These are phyloP conservation scores for Carex arenaria DNA, from an alignment of 202 grass and related monocot species.

Conservation along the genomic window DNA sequence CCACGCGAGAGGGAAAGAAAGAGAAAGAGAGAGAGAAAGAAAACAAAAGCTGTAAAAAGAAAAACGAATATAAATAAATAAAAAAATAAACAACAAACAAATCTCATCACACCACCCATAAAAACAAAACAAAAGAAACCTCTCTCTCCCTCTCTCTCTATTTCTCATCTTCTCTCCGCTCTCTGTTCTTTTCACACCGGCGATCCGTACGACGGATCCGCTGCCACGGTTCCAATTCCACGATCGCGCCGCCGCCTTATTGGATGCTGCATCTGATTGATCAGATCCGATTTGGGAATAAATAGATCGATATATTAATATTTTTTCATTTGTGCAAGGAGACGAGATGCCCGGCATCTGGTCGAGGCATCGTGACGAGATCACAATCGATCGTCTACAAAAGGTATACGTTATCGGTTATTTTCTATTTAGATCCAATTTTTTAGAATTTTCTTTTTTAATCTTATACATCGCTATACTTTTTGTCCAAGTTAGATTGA, in stretches of 20 bases:
- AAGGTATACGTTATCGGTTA: conserved; percentile 49
- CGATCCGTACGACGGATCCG: neutral
- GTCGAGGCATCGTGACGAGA: conserved; percentile 78
- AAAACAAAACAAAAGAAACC: conserved; percentile 6
- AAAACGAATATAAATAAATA: conserved; percentile 13
- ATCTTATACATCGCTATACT: neutral
- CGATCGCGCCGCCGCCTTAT: neutral
- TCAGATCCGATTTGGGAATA: conserved; percentile 5
- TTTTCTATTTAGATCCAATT: neutral
- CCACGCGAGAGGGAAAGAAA: neutral
- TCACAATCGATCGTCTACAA: conserved; percentile 95
- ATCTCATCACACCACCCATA: conserved; percentile 23
- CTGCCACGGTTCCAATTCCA: neutral
- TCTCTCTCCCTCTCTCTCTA: neutral
- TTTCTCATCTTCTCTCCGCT: conserved; percentile 9
- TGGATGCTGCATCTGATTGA: conserved; percentile 9
- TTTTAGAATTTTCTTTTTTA: neutral
- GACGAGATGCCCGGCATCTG: conserved; percentile 64
- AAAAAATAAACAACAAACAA: conserved; percentile 23
- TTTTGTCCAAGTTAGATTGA: neutral
- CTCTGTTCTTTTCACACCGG: neutral
- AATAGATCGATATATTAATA: conserved; percentile 15
- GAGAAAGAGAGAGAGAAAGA: conserved; percentile 1
- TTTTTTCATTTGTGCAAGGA: neutral
- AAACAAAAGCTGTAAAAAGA: conserved; percentile 21